Evolutionary conservation across 768 basidiomycete species (phyloP).

Genomic region (Hygrocybe coccinea): DNA sequence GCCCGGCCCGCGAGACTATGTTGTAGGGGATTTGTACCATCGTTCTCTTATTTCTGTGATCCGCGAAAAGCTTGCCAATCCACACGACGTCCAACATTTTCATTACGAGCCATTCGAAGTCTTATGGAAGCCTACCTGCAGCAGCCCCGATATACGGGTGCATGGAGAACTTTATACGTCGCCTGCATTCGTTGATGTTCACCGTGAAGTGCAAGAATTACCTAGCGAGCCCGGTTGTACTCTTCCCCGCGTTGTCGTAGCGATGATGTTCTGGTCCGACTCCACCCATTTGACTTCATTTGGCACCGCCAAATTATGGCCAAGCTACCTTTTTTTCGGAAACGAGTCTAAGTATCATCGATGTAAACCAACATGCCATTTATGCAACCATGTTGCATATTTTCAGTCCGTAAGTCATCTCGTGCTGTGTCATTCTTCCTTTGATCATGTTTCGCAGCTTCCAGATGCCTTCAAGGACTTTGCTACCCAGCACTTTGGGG

Average conservation of each 20-base stretch:
- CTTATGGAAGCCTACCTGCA: not conserved
- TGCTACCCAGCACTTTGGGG: not conserved
- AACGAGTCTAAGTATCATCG: conserved; percentile 40
- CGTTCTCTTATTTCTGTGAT: conserved; percentile 13
- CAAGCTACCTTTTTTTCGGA: conserved; percentile 38
- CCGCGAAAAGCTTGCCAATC: conserved; percentile 7
- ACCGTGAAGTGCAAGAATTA: conserved; percentile 15
- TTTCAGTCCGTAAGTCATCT: no score
- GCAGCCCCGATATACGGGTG: not conserved
- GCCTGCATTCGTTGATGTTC: conserved; percentile 12
- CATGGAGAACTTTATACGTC: conserved; percentile 15
- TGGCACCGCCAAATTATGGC: conserved; percentile 38
- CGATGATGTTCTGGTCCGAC: conserved; percentile 30
- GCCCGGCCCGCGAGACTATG: not conserved
- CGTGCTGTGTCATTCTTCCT: conserved; percentile 20
- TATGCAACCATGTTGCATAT: conserved; percentile 36
- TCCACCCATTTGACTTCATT: conserved; percentile 30
- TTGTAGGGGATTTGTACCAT: conserved; percentile 9
- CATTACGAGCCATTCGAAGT: conserved; percentile 9
- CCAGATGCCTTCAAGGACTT: conserved; percentile 7
- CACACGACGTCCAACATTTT: not conserved
- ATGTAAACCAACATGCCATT: conserved; percentile 20
- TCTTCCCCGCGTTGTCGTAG: conserved; percentile 19
- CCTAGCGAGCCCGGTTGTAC: conserved; percentile 11
- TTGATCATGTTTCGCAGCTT: not conserved